Evolutionary conservation across 768 basidiomycete species (phyloP).

Genomic region (Termitomyces sp.): DNA sequence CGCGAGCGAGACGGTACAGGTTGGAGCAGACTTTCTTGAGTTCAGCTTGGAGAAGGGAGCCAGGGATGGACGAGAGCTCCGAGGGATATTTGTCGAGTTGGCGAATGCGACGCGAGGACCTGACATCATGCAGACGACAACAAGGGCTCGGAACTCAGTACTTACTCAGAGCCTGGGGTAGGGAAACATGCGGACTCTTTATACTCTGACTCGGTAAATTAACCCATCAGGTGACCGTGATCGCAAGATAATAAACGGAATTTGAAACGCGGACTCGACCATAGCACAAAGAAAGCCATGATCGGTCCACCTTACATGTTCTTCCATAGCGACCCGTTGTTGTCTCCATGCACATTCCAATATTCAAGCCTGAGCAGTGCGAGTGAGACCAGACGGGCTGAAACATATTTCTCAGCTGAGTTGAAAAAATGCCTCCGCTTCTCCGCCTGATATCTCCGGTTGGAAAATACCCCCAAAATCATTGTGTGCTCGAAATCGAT

Average conservation of each 20-base stretch:
- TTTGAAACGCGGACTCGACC: neutral
- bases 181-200: conserved; percentile 14
- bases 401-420: neutral
- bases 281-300: neutral
- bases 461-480: neutral
- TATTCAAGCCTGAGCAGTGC: neutral
- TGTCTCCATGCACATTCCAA: neutral
- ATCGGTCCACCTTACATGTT: neutral
- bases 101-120: conserved; percentile 15
- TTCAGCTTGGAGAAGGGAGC: conserved; percentile 9
- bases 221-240: conserved; percentile 15
- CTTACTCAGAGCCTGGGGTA: conserved; percentile 7
- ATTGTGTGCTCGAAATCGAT: neutral
- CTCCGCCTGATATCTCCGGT: neutral
- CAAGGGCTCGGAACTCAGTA: conserved; percentile 8
- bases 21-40: conserved; percentile 18
- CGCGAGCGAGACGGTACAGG: conserved; percentile 17
- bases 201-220: conserved; percentile 5
- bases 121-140: conserved; percentile 14
- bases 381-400: neutral
- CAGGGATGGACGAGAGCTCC: conserved; percentile 11
- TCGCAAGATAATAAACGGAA: conserved; percentile 1
- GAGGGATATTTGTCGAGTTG: conserved; percentile 16
- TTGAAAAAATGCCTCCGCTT: neutral
- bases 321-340: neutral